phyloP scores from a whole-genome alignment of 169 alveolate species.

The Theileria parva region DNA sequence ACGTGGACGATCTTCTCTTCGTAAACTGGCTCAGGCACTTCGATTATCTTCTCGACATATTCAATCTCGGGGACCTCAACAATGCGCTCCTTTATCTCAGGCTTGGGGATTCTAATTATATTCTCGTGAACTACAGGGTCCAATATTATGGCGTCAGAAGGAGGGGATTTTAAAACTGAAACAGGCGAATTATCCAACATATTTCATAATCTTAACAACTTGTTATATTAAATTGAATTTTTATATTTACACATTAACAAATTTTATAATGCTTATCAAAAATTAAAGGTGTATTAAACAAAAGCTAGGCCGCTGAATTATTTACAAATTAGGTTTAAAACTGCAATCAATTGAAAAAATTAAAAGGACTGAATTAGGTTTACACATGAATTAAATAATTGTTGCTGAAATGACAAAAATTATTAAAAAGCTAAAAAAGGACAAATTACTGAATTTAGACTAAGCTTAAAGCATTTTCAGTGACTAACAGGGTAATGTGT shows the following conservation, averaged over 20 bases:
- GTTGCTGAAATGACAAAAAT: not conserved
- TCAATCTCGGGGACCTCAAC: constrained; percentile 89
- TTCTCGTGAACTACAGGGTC: constrained; percentile 82
- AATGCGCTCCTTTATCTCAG: constrained; percentile 85
- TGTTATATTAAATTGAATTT: not conserved
- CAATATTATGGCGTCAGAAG: constrained; percentile 72
- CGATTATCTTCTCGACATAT: constrained; percentile 85
- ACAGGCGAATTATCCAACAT: constrained; percentile 7
- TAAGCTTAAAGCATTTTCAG: not conserved
- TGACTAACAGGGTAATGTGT: not conserved
- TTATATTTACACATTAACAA: not conserved
- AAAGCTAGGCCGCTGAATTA: not conserved
- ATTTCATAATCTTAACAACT: not conserved
- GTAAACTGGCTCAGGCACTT: constrained; percentile 85
- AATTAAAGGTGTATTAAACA: not conserved
- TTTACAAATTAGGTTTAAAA: not conserved
- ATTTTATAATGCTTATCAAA: not conserved
- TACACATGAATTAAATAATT: not conserved
- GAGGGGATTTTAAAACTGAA: constrained; percentile 61
- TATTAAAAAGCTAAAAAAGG: not conserved
- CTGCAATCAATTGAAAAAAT: not conserved
- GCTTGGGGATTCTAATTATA: constrained; percentile 83
- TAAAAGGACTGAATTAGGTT: not conserved
- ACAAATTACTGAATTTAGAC: not conserved
- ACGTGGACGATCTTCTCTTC: constrained; percentile 84